phyloP scores from a whole-genome alignment of 352 stramenopile species.

The Phytophthora palmivora region DNA sequence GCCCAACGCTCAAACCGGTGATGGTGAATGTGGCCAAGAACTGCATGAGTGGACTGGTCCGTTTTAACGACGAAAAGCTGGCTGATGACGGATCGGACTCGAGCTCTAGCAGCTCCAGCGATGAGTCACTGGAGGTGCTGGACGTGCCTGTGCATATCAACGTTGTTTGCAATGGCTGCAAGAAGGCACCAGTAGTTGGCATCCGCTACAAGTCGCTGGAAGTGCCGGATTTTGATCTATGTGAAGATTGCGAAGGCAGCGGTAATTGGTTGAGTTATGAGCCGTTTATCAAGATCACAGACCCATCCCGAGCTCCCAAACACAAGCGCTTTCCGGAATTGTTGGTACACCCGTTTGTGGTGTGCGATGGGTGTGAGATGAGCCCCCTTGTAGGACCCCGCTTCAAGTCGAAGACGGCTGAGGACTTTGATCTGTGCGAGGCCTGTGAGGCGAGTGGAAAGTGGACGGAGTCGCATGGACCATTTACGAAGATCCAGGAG shows the following conservation, averaged over 20 bases:
- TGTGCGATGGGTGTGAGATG: conserved; percentile 70
- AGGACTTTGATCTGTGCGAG: conserved; percentile 80
- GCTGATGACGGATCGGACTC: conserved; percentile 31
- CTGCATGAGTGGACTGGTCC: conserved; percentile 39
- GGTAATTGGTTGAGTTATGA: conserved; percentile 54
- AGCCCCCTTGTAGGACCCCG: conserved; percentile 64
- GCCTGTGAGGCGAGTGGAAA: conserved; percentile 52
- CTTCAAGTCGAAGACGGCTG: conserved; percentile 68
- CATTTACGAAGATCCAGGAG: conserved; percentile 60
- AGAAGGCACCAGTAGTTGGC: conserved; percentile 61
- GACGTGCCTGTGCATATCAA: conserved; percentile 42
- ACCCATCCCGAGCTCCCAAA: conserved; percentile 59
- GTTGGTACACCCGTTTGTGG: conserved; percentile 57
- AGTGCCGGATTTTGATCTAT: conserved; percentile 81
- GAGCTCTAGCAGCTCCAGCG: conserved; percentile 31
- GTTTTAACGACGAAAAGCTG: conserved; percentile 47
- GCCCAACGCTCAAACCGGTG: conserved; percentile 50
- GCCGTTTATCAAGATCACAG: conserved; percentile 85
- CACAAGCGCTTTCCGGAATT: conserved; percentile 34
- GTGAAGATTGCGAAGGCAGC: conserved; percentile 67
- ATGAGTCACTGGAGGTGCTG: background rate
- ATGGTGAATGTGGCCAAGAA: conserved; percentile 57
- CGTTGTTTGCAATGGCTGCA: conserved; percentile 63
- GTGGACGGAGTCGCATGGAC: conserved; percentile 58
- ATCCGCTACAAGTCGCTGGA: conserved; percentile 86